Evolutionary conservation across 139 green algal species (phyloP), one percentile per base, ranked within the genome.

Genomic region (Volvox africanus): DNA sequence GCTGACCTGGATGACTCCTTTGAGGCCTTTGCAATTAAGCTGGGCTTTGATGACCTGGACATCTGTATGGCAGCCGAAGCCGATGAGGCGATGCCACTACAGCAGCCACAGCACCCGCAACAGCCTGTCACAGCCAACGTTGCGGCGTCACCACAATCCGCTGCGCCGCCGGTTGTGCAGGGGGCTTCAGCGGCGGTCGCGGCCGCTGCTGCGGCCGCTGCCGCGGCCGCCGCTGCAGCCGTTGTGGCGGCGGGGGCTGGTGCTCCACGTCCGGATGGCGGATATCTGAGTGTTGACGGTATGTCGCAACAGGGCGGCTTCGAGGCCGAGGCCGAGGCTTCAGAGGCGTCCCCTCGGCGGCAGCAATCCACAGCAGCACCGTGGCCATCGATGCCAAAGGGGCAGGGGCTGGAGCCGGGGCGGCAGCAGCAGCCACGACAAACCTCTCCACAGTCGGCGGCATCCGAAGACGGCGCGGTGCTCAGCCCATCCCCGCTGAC

Each of bases 1-100:
- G 30, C 32, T 55, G 75, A 81, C 75, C 32, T 81, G 32, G n/a
- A 81, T 35, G 75, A 84, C 37, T 84, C 78, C 12, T 84, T 84
- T 32, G 78, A 84, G 36, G 78, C 78, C 78, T 68, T 84, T 11
- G 78, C 78, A 22, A 67, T 67, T 13, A 65, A 68, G 36, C 37
- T 84, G 36, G 78, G 37, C 0, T 67, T 84, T 2, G 37, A 84
- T 33, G 78, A 84, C 22, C 37, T 84, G 22, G 78, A 84, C 37
- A 65, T 84, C 37, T 33, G 37, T 44, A 18, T 67, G 37, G 78
- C 36, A 19, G 22, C 36, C 1, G 78, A 84, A 12, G 22, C 18
- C 18, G 36, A 84, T 24, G 36, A 67, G 36, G 32, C 71, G 28
- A n/a, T 30, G 28, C 71, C 71, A 6, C 71, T 35, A 35, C 71